Evolutionary conservation across 2,329 filamentous ascomycete genomes (phyloP).

Genomic region (Karstenula rhodostoma): DNA sequence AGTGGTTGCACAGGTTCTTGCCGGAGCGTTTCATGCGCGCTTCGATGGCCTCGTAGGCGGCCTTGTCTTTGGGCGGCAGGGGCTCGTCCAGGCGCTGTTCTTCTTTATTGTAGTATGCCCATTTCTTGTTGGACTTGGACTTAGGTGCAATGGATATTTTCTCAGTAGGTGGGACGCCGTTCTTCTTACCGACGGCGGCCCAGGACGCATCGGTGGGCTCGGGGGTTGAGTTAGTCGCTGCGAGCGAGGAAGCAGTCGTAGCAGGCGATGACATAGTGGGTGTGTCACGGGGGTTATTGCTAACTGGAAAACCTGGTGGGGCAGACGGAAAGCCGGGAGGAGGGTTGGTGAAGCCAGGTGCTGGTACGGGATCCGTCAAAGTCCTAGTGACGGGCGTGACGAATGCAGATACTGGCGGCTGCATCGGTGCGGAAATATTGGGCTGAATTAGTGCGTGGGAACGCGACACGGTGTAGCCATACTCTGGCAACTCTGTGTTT

Average conservation of each 20-base stretch:
- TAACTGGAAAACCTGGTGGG: background rate
- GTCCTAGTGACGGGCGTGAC: conserved; percentile 17
- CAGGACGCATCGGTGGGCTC: conserved; percentile 33
- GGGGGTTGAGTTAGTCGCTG: conserved; percentile 15
- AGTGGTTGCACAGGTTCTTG: conserved; percentile 48
- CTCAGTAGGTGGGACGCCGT: conserved; percentile 34
- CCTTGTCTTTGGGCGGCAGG: conserved; percentile 43
- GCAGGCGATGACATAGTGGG: conserved; percentile 26
- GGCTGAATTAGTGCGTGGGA: conserved; percentile 17
- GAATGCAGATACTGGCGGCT: conserved; percentile 14
- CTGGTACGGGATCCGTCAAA: conserved; percentile 22
- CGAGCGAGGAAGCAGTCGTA: conserved; percentile 31
- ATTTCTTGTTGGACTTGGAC: conserved; percentile 40
- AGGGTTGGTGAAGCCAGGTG: conserved; percentile 23
- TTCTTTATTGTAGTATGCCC: conserved; percentile 53
- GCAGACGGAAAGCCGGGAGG: conserved; percentile 3
- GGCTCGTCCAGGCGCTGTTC: conserved; percentile 54
- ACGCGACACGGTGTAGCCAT: conserved; percentile 4
- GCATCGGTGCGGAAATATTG: conserved; percentile 10
- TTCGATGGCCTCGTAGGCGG: conserved; percentile 36
- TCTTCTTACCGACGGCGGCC: conserved; percentile 54
- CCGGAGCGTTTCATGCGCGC: conserved; percentile 39
- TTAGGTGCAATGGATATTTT: conserved; percentile 51
- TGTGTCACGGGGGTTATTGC: background rate
- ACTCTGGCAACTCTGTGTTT: conserved; percentile 50